A percentile compares a stretch with the other conserved stretches of the same genome.
Evolutionary conservation across 83 land plant genomes (phyloP).

Genomic region (Thuja plicata): DNA sequence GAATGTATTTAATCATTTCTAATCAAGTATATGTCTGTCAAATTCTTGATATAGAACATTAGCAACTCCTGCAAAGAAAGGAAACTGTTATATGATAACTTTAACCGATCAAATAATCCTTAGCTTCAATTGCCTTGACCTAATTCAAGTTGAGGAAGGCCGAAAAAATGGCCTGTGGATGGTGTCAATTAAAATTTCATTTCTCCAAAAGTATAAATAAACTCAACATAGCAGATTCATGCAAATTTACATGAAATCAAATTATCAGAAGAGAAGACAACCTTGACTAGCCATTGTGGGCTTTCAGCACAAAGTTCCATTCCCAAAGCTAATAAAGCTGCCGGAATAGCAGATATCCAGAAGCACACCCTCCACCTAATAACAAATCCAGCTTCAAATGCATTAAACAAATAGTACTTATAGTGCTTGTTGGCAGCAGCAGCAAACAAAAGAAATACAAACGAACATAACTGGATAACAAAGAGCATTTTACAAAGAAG

Average conservation of each 20-base stretch:
- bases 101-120: background rate
- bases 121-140: background rate
- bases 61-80: background rate
- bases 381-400: background rate
- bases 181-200: background rate
- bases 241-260: background rate
- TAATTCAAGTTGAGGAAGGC: background rate
- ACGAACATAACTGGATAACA: background rate
- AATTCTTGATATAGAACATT: background rate
- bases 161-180: background rate
- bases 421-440: background rate
- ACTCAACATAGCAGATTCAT: background rate
- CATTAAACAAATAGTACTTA: background rate
- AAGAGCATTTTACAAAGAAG: background rate
- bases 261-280: conserved; percentile 14
- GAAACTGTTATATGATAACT: background rate
- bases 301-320: conserved; percentile 94
- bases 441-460: background rate
- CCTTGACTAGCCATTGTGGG: conserved; percentile 95
- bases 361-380: conserved; percentile 89
- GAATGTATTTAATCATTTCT: background rate
- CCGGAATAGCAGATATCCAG: conserved; percentile 79
- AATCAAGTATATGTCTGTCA: background rate
- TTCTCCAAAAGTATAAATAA: background rate
- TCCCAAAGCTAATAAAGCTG: conserved; percentile 65